These are phyloP conservation scores for Penicillium sp. DNA, from an alignment of 2,329 filamentous ascomycete genomes.

Conservation along the genomic window DNA sequence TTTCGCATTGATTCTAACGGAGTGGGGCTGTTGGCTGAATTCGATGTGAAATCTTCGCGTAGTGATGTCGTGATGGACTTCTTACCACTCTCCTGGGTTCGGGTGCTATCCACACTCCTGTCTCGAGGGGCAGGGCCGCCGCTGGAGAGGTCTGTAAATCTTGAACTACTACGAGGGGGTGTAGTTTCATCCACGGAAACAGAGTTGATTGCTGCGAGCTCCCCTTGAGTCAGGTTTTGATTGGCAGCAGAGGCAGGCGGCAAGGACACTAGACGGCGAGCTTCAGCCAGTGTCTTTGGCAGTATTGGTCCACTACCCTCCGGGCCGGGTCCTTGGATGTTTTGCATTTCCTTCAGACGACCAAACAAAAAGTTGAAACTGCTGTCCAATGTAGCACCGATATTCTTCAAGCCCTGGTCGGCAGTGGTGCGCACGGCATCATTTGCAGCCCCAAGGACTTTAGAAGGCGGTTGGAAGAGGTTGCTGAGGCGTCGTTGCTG, in stretches of 20 bases:
- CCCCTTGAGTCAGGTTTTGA: constrained; percentile 46
- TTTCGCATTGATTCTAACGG: constrained; percentile 79
- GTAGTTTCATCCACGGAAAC: constrained; percentile 31
- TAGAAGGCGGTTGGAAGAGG: constrained; percentile 78
- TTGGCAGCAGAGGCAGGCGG: constrained; percentile 51
- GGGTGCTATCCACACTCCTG: constrained; percentile 68
- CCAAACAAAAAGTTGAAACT: constrained; percentile 94
- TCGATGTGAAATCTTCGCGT: constrained; percentile 22
- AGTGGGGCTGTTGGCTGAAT: constrained; percentile 42
- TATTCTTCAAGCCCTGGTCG: constrained; percentile 87
- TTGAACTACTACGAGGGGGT: constrained; percentile 38
- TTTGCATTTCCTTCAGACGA: constrained; percentile 67
- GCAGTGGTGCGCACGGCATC: constrained; percentile 84
- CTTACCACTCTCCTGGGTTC: constrained; percentile 40
- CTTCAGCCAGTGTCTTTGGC: constrained; percentile 90
- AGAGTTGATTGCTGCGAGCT: constrained; percentile 51
- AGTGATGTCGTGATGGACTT: constrained; percentile 34
- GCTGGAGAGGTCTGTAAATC: constrained; percentile 64
- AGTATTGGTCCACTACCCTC: constrained; percentile 50
- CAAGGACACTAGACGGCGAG: constrained; percentile 74
- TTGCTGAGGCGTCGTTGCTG: constrained; percentile 79
- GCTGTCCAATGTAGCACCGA: constrained; percentile 83
- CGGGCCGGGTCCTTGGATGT: constrained; percentile 50
- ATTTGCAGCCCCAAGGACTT: constrained; percentile 75
- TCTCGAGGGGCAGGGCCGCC: constrained; percentile 66